A percentile compares a stretch with the other conserved stretches of the same genome.
Evolutionary conservation across 441 rosid genomes (phyloP).

Genomic region (Gossypium armourianum): DNA sequence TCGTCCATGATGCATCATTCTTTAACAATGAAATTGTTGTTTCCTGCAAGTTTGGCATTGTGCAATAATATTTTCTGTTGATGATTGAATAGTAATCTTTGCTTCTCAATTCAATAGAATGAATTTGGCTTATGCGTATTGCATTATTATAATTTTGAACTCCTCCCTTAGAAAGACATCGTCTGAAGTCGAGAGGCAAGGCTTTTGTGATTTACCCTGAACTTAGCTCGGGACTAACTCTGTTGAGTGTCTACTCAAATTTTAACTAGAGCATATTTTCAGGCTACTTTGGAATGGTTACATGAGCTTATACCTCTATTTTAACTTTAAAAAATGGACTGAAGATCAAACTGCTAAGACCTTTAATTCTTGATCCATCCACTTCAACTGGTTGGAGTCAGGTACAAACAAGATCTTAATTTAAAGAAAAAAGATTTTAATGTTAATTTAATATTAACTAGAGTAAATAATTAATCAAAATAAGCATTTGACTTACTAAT

Average conservation of each 20-base stretch:
- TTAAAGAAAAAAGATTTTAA: not conserved
- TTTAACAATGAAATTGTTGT: not conserved
- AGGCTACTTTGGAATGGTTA: not conserved
- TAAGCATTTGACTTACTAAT: not conserved
- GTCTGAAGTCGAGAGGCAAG: not conserved
- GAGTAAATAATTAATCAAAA: not conserved
- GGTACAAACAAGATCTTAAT: not conserved
- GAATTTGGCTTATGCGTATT: not conserved
- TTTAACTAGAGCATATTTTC: not conserved
- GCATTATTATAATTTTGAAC: not conserved
- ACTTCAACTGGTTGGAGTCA: no score
- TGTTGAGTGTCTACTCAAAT: not conserved
- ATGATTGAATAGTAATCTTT: conserved; percentile 3
- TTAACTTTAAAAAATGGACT: not conserved
- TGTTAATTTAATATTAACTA: not conserved
- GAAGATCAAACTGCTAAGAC: no score
- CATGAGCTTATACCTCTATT: not conserved
- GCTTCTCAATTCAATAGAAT: not conserved
- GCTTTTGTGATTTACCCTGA: not conserved
- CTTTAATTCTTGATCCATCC: no score
- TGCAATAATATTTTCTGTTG: not conserved
- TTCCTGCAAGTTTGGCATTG: not conserved
- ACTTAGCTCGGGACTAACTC: not conserved
- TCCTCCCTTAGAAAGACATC: not conserved
- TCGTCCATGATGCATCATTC: not conserved